These are phyloP conservation scores for Cryphonectria carpinicola DNA, from an alignment of 2,329 filamentous ascomycete genomes.

Conservation along the genomic window DNA sequence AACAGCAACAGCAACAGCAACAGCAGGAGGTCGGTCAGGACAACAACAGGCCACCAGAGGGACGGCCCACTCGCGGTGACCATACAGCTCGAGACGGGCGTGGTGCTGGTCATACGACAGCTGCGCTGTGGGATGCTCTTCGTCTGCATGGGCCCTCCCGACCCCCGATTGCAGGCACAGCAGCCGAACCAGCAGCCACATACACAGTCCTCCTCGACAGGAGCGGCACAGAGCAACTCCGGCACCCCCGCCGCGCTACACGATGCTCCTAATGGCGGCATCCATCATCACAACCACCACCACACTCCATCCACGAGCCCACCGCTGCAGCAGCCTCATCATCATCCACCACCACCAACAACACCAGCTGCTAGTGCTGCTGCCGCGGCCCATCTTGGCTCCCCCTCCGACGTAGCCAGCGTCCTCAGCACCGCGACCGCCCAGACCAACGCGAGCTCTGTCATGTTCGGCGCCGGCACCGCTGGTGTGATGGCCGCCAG, in stretches of 20 bases:
- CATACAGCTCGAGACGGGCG: constrained; percentile 59
- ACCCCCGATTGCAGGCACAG: constrained; percentile 28
- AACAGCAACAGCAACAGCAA: constrained; percentile 21
- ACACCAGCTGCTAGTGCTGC: not conserved
- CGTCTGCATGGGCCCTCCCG: constrained; percentile 56
- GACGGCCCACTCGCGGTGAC: constrained; percentile 47
- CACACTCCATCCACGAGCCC: constrained; percentile 30
- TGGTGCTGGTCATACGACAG: constrained; percentile 61
- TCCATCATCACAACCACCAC: constrained; percentile 14
- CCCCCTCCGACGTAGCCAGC: constrained; percentile 50
- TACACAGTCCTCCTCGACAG: constrained; percentile 5
- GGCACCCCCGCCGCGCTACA: not conserved
- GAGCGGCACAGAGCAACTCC: constrained; percentile 6
- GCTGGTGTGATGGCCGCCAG: constrained; percentile 56
- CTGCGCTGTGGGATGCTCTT: constrained; percentile 65
- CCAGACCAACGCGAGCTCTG: constrained; percentile 36
- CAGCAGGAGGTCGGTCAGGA: constrained; percentile 6
- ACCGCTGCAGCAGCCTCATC: constrained; percentile 33
- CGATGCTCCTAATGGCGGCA: not conserved
- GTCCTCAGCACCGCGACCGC: constrained; percentile 50
- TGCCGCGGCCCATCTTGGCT: constrained; percentile 33
- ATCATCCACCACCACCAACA: not conserved
- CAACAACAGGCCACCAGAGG: not conserved
- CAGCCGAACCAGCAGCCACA: constrained; percentile 12
- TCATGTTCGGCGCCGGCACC: constrained; percentile 41